Percentiles rank a stretch among this genome's conserved stretches.
Evolutionary conservation across 805 yeast genomes (phyloP).

Genomic region (Saccharomycopsis microspora): DNA sequence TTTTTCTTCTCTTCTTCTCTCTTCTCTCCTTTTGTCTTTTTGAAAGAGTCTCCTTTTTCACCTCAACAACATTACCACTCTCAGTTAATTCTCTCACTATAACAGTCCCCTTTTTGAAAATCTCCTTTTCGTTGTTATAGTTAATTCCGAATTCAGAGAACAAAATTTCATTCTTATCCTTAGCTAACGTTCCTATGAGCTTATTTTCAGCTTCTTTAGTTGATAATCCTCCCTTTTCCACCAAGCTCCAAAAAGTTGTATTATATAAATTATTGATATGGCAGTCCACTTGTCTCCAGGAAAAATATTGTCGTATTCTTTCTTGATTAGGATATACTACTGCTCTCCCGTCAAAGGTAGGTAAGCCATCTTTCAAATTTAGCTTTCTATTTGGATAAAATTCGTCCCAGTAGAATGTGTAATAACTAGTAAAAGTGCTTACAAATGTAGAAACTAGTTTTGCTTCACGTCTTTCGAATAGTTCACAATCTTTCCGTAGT

Average conservation of each 20-base stretch:
- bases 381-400: conserved; percentile 35
- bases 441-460: conserved; percentile 77
- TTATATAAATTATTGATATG: conserved; percentile 93
- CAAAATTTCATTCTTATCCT: conserved; percentile 82
- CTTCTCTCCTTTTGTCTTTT: conserved; percentile 39
- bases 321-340: conserved; percentile 64
- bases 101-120: conserved; percentile 75
- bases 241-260: conserved; percentile 85
- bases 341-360: conserved; percentile 87
- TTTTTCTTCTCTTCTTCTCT: conserved; percentile 37
- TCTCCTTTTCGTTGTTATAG: conserved; percentile 83
- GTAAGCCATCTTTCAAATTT: conserved; percentile 36
- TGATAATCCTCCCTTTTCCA: conserved; percentile 52
- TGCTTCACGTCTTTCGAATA: conserved; percentile 74
- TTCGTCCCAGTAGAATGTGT: conserved; percentile 55
- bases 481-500: conserved; percentile 44
- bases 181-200: conserved; percentile 66
- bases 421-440: conserved; percentile 69
- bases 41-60: conserved; percentile 17
- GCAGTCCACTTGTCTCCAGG: conserved; percentile 95
- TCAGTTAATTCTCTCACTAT: conserved; percentile 35
- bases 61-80: not conserved
- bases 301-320: conserved; percentile 65
- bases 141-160: conserved; percentile 72
- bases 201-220: conserved; percentile 73